Evolutionary conservation across 441 rosid genomes (phyloP).

Genomic region (Arabidopsis hybrid): DNA sequence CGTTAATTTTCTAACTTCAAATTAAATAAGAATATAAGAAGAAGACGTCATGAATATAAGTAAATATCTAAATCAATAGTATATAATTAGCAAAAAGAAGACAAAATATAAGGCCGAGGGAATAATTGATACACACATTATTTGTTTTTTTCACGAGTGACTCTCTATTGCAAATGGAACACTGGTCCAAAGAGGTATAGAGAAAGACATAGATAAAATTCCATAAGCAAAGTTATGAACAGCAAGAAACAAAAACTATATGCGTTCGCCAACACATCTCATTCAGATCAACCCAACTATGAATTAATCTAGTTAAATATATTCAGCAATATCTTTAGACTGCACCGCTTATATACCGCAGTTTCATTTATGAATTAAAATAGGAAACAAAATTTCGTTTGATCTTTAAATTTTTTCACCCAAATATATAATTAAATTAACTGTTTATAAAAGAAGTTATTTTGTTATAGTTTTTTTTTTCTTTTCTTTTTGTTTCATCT

Average conservation of each 20-base stretch:
- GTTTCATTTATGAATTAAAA: neutral
- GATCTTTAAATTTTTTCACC: neutral
- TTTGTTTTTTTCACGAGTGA: constrained; percentile 14
- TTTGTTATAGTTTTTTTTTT: neutral
- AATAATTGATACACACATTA: constrained; percentile 22
- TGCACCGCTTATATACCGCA: neutral
- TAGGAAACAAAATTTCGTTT: neutral
- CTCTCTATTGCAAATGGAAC: constrained; percentile 28
- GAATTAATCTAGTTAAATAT: neutral
- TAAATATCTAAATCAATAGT: neutral
- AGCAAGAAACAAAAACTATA: constrained; percentile 30
- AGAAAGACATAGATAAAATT: constrained; percentile 28
- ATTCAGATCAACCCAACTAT: constrained; percentile 19
- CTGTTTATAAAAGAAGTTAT: neutral
- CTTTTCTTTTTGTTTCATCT: neutral
- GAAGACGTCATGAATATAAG: constrained; percentile 2
- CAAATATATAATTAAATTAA: neutral
- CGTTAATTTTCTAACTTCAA: constrained; percentile 9
- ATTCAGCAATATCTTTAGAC: constrained; percentile 2
- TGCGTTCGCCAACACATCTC: constrained; percentile 26
- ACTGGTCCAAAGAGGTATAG: constrained; percentile 26
- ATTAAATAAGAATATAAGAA: constrained; percentile 3
- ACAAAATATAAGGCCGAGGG: constrained; percentile 17
- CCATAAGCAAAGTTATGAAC: constrained; percentile 35
- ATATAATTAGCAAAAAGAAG: constrained; percentile 26